phyloP scores from a whole-genome alignment of 2,329 filamentous ascomycete species.

The Sordariomycetes sp. region DNA sequence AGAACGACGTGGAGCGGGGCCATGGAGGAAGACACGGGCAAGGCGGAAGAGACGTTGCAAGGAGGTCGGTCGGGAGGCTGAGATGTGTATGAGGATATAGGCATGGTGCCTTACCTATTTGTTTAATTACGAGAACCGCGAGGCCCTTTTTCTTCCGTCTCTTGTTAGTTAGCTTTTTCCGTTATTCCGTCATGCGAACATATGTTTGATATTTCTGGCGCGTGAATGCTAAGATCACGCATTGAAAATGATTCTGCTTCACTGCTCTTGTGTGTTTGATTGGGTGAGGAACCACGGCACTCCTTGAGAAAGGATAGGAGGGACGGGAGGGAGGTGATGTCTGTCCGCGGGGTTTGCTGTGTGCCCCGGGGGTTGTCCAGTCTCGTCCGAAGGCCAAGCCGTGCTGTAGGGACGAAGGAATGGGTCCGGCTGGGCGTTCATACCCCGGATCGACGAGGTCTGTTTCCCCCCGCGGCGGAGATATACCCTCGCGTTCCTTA shows the following conservation, averaged over 20 bases:
- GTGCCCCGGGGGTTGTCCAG: too few relatives aligned
- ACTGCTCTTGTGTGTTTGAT: too few relatives aligned
- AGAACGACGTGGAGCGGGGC: background rate
- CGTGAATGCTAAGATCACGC: background rate
- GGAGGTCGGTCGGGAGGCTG: slow-evolving; percentile 1
- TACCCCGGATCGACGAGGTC: too few relatives aligned
- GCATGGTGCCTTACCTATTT: slow-evolving; percentile 8
- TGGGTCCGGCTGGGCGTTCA: too few relatives aligned
- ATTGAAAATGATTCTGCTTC: background rate
- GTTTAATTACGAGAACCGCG: slow-evolving; percentile 6
- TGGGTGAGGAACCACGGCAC: too few relatives aligned
- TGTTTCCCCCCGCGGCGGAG: too few relatives aligned
- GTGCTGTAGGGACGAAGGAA: too few relatives aligned
- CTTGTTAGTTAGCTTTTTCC: background rate
- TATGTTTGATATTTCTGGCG: background rate
- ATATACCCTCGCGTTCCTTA: too few relatives aligned
- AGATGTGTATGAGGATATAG: background rate
- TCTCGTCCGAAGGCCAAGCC: too few relatives aligned
- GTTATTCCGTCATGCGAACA: background rate
- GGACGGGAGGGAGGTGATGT: too few relatives aligned
- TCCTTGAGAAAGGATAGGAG: too few relatives aligned
- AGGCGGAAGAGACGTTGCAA: background rate
- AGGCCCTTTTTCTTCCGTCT: background rate
- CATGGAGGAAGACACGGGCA: background rate
- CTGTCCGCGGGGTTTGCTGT: too few relatives aligned